Evolutionary conservation across 2,329 filamentous ascomycete species (phyloP), one percentile per base, ranked within the genome.

Genomic region (Colletotrichum lindemuthianum): DNA sequence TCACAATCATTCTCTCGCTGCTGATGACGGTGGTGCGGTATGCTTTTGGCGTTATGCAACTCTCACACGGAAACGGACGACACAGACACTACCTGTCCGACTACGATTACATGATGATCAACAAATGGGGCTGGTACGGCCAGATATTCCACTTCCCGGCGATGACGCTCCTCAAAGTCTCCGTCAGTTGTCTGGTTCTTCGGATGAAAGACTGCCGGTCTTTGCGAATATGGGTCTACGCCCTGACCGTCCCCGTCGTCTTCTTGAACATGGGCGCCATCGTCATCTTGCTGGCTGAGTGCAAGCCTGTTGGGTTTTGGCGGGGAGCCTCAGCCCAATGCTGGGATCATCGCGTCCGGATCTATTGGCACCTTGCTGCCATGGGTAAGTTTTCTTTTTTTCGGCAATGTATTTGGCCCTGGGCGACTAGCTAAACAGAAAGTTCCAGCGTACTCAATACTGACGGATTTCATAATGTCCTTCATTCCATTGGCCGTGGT

Each of bases 91-190:
- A 73, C 34, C 68, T 80, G 13, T 55, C 68, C 6, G 40, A 70
- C 1, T 63, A 72, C 4, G 59, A 78, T 12, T 77, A 78, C 53
- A 58, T 71, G 56, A 71, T 68, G 41, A 74, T 77, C 63, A 78
- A 76, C 63, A 75, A 76, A 68, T 71, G 75, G 2, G 75, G 75
- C 1, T 80, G 77, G 78, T 69, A 74, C 40, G 76, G 75, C 2
- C 78, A 80, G 68, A 69, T 80, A 8, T 70, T 79, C 32, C 72
- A 81, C 2, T 81, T 81, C 59, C 70, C 71, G 6, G 74, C 73
- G 16, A 75, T 80, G 41, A 76, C 74, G 47, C 61, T 79, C 1
- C 70, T 81, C 52, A 81, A 81, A 59, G 70, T 76, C 13, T 80
- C 77, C 1, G 79, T 81, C 40, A 72, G 77, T 58, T 63, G 80